phyloP scores from a whole-genome alignment of 192 early-diverging fungal species.

The Coemansia sp. region DNA sequence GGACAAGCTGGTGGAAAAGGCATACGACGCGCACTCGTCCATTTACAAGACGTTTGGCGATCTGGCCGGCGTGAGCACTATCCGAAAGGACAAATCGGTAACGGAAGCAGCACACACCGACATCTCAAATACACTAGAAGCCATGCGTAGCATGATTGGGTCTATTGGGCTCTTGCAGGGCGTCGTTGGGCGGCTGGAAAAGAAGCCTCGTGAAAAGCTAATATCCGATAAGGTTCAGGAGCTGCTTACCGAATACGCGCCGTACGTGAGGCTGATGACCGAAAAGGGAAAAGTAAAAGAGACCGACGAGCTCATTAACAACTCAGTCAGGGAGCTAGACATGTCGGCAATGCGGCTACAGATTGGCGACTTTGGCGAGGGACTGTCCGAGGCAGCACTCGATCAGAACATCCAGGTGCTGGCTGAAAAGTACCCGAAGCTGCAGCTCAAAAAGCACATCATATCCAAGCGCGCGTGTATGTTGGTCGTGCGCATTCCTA shows the following conservation, averaged over 20 bases:
- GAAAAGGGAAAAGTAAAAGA: slow-evolving; percentile 29
- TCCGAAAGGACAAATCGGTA: slow-evolving; percentile 51
- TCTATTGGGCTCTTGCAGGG: slow-evolving; percentile 27
- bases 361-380: slow-evolving; percentile 47
- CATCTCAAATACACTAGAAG: slow-evolving; percentile 37
- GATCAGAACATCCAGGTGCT: slow-evolving; percentile 25
- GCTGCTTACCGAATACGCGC: slow-evolving; percentile 31
- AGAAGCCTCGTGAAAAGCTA: slow-evolving; percentile 45
- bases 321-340: slow-evolving; percentile 38
- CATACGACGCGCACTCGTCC: slow-evolving; percentile 47
- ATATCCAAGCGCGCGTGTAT: slow-evolving; percentile 28
- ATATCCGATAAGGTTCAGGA: slow-evolving; percentile 36
- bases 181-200: slow-evolving; percentile 38
- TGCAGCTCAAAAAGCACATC: slow-evolving; percentile 18
- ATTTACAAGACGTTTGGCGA: slow-evolving; percentile 50
- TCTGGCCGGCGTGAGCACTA: slow-evolving; percentile 44
- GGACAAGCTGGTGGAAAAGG: slow-evolving; percentile 44
- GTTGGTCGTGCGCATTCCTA: slow-evolving; percentile 44
- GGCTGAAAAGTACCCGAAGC: slow-evolving; percentile 23
- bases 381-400: slow-evolving; percentile 20
- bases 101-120: slow-evolving; percentile 44
- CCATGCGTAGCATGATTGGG: slow-evolving; percentile 37
- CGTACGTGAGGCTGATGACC: slow-evolving; percentile 44
- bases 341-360: slow-evolving; percentile 48
- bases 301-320: slow-evolving; percentile 24